Evolutionary conservation across 176 grass and related monocot genomes (phyloP).

Genomic region (Juncus inflexus): DNA sequence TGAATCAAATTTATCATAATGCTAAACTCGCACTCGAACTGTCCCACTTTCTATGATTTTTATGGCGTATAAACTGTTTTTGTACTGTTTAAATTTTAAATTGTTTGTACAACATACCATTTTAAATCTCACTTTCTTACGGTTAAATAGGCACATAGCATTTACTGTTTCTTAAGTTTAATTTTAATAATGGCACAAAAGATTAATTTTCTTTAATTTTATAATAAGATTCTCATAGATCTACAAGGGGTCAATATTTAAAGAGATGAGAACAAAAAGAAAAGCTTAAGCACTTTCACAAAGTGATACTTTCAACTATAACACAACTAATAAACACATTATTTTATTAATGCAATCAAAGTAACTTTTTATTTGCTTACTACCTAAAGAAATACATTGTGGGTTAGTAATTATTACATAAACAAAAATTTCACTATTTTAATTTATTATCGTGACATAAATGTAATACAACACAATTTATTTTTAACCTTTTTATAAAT

Average conservation of each 20-base stretch:
- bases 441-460: too few species aligned
- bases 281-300: slow-evolving; percentile 6
- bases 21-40: slow-evolving; percentile 4
- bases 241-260: slow-evolving; percentile 12
- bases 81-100: background rate
- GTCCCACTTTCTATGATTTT: background rate
- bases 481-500: too few species aligned
- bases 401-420: too few species aligned
- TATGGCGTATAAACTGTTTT: background rate
- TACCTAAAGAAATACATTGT: too few species aligned
- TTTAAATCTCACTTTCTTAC: background rate
- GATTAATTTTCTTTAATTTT: background rate
- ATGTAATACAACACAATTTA: too few species aligned
- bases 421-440: too few species aligned
- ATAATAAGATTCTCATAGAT: slow-evolving; percentile 19
- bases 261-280: background rate
- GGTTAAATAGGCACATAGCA: background rate
- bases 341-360: too few species aligned
- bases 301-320: too few species aligned
- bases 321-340: too few species aligned
- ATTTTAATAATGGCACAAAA: background rate
- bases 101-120: background rate
- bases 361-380: too few species aligned
- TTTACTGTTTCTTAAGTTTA: background rate
- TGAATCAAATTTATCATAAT: slow-evolving; percentile 22